Evolutionary conservation across 352 stramenopile genomes (phyloP).

Genomic region (Elongisporangium prolatum): DNA sequence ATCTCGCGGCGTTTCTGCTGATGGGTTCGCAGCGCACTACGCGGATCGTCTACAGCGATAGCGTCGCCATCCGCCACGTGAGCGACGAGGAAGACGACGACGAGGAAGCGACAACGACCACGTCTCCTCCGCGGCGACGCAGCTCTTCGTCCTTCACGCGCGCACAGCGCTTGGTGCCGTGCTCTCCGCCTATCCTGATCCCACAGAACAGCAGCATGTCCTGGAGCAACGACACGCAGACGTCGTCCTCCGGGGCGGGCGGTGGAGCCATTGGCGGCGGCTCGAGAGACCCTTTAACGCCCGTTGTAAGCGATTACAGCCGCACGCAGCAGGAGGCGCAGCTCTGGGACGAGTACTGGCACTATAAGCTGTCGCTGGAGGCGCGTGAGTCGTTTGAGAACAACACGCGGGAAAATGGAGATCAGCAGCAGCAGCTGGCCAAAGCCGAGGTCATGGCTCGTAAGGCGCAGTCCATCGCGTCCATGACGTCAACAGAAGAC

Average conservation of each 20-base stretch:
- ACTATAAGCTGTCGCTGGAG: slow-evolving; percentile 72
- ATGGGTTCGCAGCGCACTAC: background rate
- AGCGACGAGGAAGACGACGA: background rate
- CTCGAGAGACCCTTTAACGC: background rate
- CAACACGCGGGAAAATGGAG: slow-evolving; percentile 8
- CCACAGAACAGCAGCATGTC: slow-evolving; percentile 17
- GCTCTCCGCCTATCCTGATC: slow-evolving; percentile 52
- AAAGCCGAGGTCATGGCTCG: slow-evolving; percentile 8
- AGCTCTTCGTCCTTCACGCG: slow-evolving; percentile 29
- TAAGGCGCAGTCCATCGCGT: slow-evolving; percentile 20
- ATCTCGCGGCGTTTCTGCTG: background rate
- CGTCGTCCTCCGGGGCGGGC: background rate
- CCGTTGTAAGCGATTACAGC: slow-evolving; percentile 18
- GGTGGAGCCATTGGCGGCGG: background rate
- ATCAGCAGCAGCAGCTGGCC: background rate
- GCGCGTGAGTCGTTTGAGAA: slow-evolving; percentile 56
- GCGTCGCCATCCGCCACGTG: background rate
- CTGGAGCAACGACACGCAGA: background rate
- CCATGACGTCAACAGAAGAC: slow-evolving; percentile 26
- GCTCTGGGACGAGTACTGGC: slow-evolving; percentile 65
- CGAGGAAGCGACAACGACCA: background rate
- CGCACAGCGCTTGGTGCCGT: slow-evolving; percentile 19
- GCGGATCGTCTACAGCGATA: background rate
- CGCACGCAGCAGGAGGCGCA: slow-evolving; percentile 40
- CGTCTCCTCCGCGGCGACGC: slow-evolving; percentile 3